Evolutionary conservation across 805 yeast species (phyloP).

Genomic region (Wickerhamiella slavikovae): DNA sequence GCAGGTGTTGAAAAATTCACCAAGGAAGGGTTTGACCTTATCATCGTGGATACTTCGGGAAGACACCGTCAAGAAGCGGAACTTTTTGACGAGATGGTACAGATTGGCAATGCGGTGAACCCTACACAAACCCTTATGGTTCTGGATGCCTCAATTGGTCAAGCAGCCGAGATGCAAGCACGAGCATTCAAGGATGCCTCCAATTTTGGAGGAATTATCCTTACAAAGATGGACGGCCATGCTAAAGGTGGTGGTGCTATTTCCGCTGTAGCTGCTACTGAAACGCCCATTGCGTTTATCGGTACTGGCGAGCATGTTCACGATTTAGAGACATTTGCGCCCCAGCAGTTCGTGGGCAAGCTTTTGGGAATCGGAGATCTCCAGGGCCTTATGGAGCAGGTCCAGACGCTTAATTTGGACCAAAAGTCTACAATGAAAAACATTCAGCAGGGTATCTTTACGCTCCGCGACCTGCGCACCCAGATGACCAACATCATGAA

Average conservation of each 20-base stretch:
- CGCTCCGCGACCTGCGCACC: slow-evolving; percentile 74
- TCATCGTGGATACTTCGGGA: slow-evolving; percentile 95
- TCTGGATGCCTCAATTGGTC: slow-evolving; percentile 92
- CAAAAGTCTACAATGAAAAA: slow-evolving; percentile 76
- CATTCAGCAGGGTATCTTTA: slow-evolving; percentile 85
- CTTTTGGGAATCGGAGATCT: slow-evolving; percentile 89
- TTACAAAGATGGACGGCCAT: slow-evolving; percentile 96
- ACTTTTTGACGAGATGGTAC: slow-evolving; percentile 83
- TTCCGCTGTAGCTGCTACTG: slow-evolving; percentile 92
- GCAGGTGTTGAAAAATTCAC: slow-evolving; percentile 87
- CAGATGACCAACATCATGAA: slow-evolving; percentile 90
- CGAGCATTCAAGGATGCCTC: slow-evolving; percentile 84
- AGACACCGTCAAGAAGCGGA: slow-evolving; percentile 91
- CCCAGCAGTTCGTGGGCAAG: slow-evolving; percentile 76
- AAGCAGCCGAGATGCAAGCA: slow-evolving; percentile 92
- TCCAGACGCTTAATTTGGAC: slow-evolving; percentile 66
- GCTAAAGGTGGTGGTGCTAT: slow-evolving; percentile 99
- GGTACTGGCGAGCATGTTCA: slow-evolving; percentile 97
- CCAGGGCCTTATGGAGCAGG: slow-evolving; percentile 85
- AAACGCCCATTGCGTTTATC: slow-evolving; percentile 84
- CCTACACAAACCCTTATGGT: slow-evolving; percentile 98
- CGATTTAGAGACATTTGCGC: slow-evolving; percentile 80
- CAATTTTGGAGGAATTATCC: slow-evolving; percentile 82
- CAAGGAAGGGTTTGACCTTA: slow-evolving; percentile 76
- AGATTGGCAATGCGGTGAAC: slow-evolving; percentile 65